Base-by-base conservation (phyloP, 306 rosid genomes). In the Sicyos edulis region DNA sequence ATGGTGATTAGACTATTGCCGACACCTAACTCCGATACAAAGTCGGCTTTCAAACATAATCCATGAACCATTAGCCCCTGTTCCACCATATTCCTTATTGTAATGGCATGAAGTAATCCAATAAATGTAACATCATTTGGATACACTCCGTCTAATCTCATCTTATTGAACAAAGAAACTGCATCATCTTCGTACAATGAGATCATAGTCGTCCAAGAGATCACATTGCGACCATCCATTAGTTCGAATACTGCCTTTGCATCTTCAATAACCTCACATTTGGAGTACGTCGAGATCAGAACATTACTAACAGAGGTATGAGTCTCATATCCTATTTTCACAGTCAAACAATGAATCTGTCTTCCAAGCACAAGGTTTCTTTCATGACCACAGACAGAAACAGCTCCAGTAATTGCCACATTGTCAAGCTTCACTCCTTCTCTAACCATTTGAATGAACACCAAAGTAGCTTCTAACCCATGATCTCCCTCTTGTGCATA, bases 121-220 rank as follows among this genome's bases (percentile, higher is more conserved):
- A 88, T 80, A 75, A 86, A 88, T 6, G 96, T 92, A 68, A 92
- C 87, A 26, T 86, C 91, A 85, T 92, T 89, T 42, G 92, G 95
- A 82, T 84, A 85, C 13, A 89, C 87, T 32, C 82, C 86, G 59
- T 80, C 85, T 42, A 56, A 44, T 86, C 97, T 85, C 97, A 92
- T 86, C 60, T 69, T 74, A 70, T 81, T 81, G 60, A 89, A 92
- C 49, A 80, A 75, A 72, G 89, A 78, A 71, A 89, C 29, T 47
- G 85, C 95, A 71, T 83, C 79, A 32, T 85, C 88, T 84, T 86
- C 89, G 2, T 80, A 78, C 29, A 88, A 60, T 26, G 95, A 92
- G 82, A 92, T 84, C 87, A 88, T 80, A 15, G 91, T 89, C 3
- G 97, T 89, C 96, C 96, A 89, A 13, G 97, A 88, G 62, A 89